Percentiles rank a stretch among this genome's conserved stretches.
phyloP scores from a whole-genome alignment of 306 rosid genomes.

The Trifolium repens region DNA sequence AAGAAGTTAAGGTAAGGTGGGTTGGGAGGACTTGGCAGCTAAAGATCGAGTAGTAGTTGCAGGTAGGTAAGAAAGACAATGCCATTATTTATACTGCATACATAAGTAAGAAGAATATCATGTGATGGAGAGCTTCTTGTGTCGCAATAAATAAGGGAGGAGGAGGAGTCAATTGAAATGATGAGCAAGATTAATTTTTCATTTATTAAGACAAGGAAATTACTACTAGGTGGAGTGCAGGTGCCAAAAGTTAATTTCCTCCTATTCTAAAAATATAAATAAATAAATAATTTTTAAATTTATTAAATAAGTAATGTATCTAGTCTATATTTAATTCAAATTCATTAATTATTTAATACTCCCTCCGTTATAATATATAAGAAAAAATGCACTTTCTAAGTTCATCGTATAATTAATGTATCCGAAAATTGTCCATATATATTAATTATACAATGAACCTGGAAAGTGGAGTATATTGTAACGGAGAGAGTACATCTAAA shows the following conservation, averaged over 20 bases:
- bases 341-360: too few relatives aligned
- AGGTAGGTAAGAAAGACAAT: conserved; percentile 10
- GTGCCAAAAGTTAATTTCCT: conserved; percentile 9
- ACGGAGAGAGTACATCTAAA: too few relatives aligned
- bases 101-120: neutral
- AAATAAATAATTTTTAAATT: too few relatives aligned
- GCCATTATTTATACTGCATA: neutral
- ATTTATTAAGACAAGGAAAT: conserved; percentile 15
- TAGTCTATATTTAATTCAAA: too few relatives aligned
- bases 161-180: neutral
- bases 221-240: conserved; percentile 6
- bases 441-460: too few relatives aligned
- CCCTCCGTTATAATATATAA: too few relatives aligned
- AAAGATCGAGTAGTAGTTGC: neutral
- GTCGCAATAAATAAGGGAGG: neutral
- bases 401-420: too few relatives aligned
- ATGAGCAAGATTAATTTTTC: neutral
- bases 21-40: neutral
- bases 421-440: too few relatives aligned
- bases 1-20: neutral
- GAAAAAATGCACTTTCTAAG: too few relatives aligned
- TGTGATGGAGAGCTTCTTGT: neutral
- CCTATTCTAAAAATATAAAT: too few relatives aligned
- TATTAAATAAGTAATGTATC: too few relatives aligned
- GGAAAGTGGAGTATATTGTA: too few relatives aligned